Percentiles rank a stretch among this genome's conserved stretches.
Conservation (phyloP, 75 land plant species). For the Adiantum capillusveneris region DNA sequence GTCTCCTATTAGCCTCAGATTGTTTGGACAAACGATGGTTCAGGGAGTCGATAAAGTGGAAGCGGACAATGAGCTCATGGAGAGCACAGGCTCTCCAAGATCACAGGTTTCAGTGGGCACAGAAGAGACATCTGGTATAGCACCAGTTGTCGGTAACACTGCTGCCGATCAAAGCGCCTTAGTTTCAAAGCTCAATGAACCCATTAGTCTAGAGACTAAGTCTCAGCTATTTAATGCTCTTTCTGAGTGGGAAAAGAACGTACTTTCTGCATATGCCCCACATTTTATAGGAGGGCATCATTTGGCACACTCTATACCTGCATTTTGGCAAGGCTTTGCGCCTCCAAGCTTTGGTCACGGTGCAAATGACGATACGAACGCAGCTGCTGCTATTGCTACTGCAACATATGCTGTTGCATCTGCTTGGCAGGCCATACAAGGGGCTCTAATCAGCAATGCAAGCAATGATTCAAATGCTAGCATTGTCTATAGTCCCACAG, state of each 20-base stretch:
- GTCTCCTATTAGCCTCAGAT: slow-evolving; percentile 15
- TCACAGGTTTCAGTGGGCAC: neutral
- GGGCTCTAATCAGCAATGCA: neutral
- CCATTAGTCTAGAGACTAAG: too few relatives aligned
- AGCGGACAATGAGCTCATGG: neutral
- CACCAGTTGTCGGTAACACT: too few relatives aligned
- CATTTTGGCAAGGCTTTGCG: neutral
- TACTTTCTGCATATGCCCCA: neutral
- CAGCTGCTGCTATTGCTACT: neutral
- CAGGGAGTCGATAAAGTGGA: slow-evolving; percentile 8
- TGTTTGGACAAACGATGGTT: slow-evolving; percentile 27
- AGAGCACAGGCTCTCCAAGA: neutral
- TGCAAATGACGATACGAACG: neutral
- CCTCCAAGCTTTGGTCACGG: neutral
- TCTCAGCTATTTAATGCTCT: too few relatives aligned
- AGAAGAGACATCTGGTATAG: neutral
- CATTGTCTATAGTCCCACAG: neutral
- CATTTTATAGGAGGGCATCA: neutral
- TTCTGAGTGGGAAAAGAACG: too few relatives aligned
- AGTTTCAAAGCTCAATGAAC: too few relatives aligned
- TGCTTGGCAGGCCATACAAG: slow-evolving; percentile 5
- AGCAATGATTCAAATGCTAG: neutral
- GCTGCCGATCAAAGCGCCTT: too few relatives aligned
- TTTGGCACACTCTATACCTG: neutral
- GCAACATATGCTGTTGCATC: slow-evolving; percentile 4